phyloP scores from a whole-genome alignment of 805 yeast species.

The Candida peoriensis region DNA sequence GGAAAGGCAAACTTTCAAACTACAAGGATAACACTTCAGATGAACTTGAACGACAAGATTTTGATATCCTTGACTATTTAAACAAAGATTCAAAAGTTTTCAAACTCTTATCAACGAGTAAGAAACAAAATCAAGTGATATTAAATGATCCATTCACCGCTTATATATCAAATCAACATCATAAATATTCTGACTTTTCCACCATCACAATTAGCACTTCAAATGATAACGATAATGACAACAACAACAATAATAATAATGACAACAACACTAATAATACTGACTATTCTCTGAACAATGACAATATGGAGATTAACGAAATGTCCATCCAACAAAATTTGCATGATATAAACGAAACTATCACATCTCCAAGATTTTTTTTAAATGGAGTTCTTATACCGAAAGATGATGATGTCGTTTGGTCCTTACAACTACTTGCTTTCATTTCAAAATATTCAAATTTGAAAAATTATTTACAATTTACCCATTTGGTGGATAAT shows the following conservation, averaged over 20 bases:
- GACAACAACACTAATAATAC: conserved; percentile 1
- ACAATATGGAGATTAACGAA: conserved; percentile 7
- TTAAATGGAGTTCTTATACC: conserved; percentile 76
- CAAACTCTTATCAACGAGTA: too few relatives aligned
- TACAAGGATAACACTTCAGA: background rate
- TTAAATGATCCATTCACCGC: too few relatives aligned
- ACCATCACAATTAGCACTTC: background rate
- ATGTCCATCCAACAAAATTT: conserved; percentile 9
- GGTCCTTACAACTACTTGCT: conserved; percentile 90
- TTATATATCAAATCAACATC: too few relatives aligned
- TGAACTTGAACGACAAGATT: background rate
- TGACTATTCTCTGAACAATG: background rate
- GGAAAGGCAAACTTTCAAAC: background rate
- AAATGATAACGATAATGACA: background rate
- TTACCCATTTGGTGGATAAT: conserved; percentile 68
- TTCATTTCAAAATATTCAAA: conserved; percentile 88
- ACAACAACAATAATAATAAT: background rate
- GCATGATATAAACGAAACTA: conserved; percentile 21
- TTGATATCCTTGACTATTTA: background rate
- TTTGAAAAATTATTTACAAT: conserved; percentile 67
- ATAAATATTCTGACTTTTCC: too few relatives aligned
- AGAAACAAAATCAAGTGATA: too few relatives aligned
- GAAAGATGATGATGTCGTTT: conserved; percentile 86
- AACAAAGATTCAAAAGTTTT: conserved; percentile 1
- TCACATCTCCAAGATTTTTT: conserved; percentile 47